Evolutionary conservation across 768 basidiomycete species (phyloP).

Genomic region (Naematelia encephala): DNA sequence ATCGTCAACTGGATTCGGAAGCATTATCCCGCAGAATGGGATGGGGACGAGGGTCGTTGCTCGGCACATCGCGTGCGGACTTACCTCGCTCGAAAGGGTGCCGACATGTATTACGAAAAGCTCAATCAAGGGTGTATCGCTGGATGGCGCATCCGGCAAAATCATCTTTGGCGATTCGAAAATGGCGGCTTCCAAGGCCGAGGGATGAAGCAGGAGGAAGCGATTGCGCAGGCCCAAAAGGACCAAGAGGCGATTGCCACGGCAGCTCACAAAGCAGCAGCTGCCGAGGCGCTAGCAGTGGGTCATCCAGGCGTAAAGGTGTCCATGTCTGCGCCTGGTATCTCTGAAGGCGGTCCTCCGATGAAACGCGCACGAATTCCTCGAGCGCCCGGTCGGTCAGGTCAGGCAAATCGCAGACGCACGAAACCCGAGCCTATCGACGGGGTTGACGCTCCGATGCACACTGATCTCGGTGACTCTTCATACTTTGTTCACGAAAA

Average conservation of each 20-base stretch:
- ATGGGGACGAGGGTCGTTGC: slow-evolving; percentile 47
- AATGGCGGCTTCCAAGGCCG: slow-evolving; percentile 46
- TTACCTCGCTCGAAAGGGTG: slow-evolving; percentile 45
- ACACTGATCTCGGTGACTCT: slow-evolving; percentile 4
- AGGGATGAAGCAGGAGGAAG: slow-evolving; percentile 48
- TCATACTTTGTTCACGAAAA: slow-evolving; percentile 12
- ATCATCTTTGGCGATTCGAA: slow-evolving; percentile 46
- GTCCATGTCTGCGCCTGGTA: slow-evolving; percentile 30
- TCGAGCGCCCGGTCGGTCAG: neutral
- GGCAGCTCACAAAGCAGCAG: slow-evolving; percentile 40
- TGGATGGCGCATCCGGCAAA: slow-evolving; percentile 45
- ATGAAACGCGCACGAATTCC: slow-evolving; percentile 15
- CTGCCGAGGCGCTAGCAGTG: slow-evolving; percentile 38
- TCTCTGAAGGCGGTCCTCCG: slow-evolving; percentile 24
- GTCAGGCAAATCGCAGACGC: slow-evolving; percentile 13
- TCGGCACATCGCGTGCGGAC: slow-evolving; percentile 46
- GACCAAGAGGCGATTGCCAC: slow-evolving; percentile 34
- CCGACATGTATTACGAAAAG: slow-evolving; percentile 50
- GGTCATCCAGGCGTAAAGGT: slow-evolving; percentile 43
- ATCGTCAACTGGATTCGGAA: slow-evolving; percentile 47
- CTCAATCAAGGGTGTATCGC: slow-evolving; percentile 42
- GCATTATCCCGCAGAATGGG: slow-evolving; percentile 46
- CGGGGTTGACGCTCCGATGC: slow-evolving; percentile 1
- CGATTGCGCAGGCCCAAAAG: slow-evolving; percentile 33
- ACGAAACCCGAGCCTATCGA: slow-evolving; percentile 16